Conservation (phyloP, 1,284 basidiomycete species). For the Cystobasidiaceae sp. region DNA sequence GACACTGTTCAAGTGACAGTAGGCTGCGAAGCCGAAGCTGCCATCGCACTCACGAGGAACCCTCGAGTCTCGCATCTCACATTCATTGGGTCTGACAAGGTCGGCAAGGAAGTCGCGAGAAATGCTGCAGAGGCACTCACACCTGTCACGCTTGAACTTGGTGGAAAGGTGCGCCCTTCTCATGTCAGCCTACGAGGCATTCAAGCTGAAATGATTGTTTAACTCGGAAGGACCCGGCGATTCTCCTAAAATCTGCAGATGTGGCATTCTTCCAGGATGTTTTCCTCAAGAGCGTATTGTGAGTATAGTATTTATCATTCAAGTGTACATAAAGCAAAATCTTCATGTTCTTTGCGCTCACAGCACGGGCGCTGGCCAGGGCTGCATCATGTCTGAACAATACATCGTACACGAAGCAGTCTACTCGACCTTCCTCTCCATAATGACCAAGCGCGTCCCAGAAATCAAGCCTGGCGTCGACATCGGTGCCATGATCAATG, state of each 20-base stretch:
- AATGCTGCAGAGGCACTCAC: conserved; percentile 37
- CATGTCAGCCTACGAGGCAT: no score
- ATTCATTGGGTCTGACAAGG: conserved; percentile 79
- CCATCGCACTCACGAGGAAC: conserved; percentile 72
- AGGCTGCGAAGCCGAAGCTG: conserved; percentile 75
- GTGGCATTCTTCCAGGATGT: conserved; percentile 51
- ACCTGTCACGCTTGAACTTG: conserved; percentile 40
- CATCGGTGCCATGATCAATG: conserved; percentile 73
- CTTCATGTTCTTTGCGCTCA: conserved; percentile 7
- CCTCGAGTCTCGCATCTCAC: conserved; percentile 64
- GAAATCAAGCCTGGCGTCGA: conserved; percentile 55
- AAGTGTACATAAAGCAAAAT: neutral
- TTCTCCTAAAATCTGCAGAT: conserved; percentile 52
- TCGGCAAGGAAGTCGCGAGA: conserved; percentile 67
- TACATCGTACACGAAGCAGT: conserved; percentile 75
- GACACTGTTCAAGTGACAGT: conserved; percentile 80
- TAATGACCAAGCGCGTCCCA: conserved; percentile 60
- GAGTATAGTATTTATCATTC: conserved; percentile 46
- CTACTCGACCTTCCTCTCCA: conserved; percentile 65
- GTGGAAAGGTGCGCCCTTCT: conserved; percentile 36
- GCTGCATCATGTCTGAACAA: conserved; percentile 93
- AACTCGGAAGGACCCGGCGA: conserved; percentile 50
- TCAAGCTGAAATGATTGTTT: neutral
- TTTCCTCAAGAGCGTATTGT: conserved; percentile 82
- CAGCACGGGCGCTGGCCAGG: conserved; percentile 88